Base-by-base conservation (phyloP, 345 rosid genomes). In the Balakata baccata region DNA sequence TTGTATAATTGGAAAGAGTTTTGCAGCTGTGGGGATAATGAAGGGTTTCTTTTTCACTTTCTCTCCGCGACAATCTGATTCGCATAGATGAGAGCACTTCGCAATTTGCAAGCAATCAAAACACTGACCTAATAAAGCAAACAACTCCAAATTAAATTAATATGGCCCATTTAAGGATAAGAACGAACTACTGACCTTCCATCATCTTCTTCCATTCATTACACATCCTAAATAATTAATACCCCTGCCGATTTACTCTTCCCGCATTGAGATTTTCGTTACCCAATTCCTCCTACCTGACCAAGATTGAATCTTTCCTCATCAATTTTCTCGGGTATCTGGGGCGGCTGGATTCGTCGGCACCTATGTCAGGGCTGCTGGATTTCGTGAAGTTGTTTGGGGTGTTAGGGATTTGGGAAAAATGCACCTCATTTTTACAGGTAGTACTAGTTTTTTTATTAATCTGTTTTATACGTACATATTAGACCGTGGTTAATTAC, bases 281-380 rank as follows among this genome's bases (percentile, higher is more conserved):
- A 4, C 61, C 23, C 20, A 22, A 13, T 43, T 43, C 46, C 46
- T 9, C 46, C 46, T 43, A 43, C 46, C 46, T 0, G 46, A 1
- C 2, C 0, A 62, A 62, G 66, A 34, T n/a, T 62, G 20, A 68
- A 34, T 1, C 49, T 37, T 61, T 69, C 67, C 51, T 53, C 7
- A 18, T 38, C 23, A 18, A 18, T 54, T 54, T 17, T 53, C 50
- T 10, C 29, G 2, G 8, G 90, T 85, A 65, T 85, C 90, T 16
- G 90, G 90, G 0, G 90, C 86, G n/a, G 88, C 88, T 23, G 88
- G 90, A 18, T 87, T 85, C 66, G 87, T 87, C 46, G 90, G 90
- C 6, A 83, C 86, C 17, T 88, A 87, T 47, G 88, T 85, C 0
- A 80, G 86, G 7, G 60, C 84, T 1, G 87, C 88, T 2, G n/a